A percentile compares a stretch with the other conserved stretches of the same genome.
Evolutionary conservation across 306 rosid genomes (phyloP).

Genomic region (Cucurbita maxima): DNA sequence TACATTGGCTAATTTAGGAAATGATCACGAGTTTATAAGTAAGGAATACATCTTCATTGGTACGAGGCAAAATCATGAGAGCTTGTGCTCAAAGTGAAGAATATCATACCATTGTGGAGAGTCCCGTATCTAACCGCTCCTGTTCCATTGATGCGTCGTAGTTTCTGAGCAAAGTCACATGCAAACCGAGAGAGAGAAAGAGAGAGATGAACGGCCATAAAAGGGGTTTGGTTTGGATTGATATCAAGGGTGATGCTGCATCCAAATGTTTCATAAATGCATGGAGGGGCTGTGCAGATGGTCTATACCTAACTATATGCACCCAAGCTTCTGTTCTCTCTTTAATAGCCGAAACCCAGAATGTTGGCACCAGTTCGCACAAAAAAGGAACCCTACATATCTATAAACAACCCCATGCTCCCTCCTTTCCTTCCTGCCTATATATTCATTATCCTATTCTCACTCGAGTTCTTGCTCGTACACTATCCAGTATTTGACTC

Average conservation of each 20-base stretch:
- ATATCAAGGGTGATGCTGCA: not conserved
- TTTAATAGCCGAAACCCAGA: not conserved
- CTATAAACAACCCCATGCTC: not conserved
- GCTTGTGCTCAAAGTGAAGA: no score
- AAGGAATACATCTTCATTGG: no score
- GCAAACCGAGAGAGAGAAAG: constrained; percentile 1
- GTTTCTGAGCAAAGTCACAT: not conserved
- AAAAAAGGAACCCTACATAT: no score
- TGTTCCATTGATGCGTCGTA: no score
- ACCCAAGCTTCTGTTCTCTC: not conserved
- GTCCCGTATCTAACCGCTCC: no score
- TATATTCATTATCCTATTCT: no score
- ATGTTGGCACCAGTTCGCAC: not conserved
- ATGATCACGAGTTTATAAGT: no score
- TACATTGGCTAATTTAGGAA: no score
- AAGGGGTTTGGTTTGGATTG: not conserved
- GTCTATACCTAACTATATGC: not conserved
- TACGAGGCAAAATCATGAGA: no score
- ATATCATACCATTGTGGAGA: no score
- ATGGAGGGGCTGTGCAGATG: not conserved
- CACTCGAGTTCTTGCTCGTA: no score
- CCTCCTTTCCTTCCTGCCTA: not conserved
- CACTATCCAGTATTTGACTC: no score
- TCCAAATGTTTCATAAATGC: not conserved
- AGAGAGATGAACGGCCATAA: not conserved